Base-by-base conservation (phyloP, 2,329 filamentous ascomycete genomes). In the Claviceps citrina region DNA sequence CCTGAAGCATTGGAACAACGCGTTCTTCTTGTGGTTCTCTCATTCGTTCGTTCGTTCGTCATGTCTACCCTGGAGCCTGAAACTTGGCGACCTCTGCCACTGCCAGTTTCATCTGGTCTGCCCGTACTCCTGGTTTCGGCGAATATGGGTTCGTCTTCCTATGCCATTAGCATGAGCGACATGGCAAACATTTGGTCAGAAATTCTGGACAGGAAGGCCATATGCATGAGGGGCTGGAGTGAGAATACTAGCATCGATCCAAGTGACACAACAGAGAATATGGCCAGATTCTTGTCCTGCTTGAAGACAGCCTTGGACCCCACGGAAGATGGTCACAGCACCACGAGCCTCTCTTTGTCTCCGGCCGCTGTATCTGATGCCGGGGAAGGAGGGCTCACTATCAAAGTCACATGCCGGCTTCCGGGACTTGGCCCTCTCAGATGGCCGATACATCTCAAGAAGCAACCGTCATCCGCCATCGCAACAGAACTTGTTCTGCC, bases 181-280 rank as follows among this genome's bases (percentile, higher is more conserved):
- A 66, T 86, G 43, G 76, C 71, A 52, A 71, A 77, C 47, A 63
- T 86, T n/a, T 91, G 83, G 83, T 60, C 64, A 20, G 82, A 87
- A 58, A 65, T 57, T 7, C 60, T 86, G 18, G 69, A 76, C 41
- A 64, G 73, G 18, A 65, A 64, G n/a, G 66, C 64, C 9, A 80
- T 89, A 42, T 68, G 77, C 41, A 61, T 67, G 43, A 72, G 80
- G 43, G 79, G 75, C 24, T 65, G 73, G 41, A 60, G 70, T 19
- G 68, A 78, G 48, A 69, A 76, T 49, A 82, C 78, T 13, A 77
- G 72, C 44, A 85, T 89, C 44, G 81, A 89, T 53, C 77, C 83
- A 1, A 76, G 71, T 52, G 76, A 81, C 47, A 78, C 79, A 44
- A 63, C 67, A 0, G 71, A 75, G 38, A 82, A 89, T 51, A 73